Evolutionary conservation across 441 rosid species (phyloP).

Genomic region (Breynia disticha): DNA sequence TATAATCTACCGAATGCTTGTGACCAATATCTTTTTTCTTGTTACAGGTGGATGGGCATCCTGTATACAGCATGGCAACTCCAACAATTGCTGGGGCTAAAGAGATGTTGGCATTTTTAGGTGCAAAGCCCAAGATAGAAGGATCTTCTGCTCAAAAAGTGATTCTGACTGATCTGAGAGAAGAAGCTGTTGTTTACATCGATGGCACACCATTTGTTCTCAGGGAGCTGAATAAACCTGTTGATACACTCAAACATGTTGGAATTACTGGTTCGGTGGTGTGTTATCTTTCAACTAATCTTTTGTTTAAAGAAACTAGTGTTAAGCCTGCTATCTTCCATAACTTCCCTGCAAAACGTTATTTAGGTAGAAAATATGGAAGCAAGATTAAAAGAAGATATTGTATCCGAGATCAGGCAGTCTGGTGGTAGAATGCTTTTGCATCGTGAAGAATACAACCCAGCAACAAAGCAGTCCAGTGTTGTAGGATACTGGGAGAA

Average conservation of each 20-base stretch:
- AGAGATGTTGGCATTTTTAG: constrained; percentile 82
- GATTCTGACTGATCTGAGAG: constrained; percentile 82
- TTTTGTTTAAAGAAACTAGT: constrained; percentile 1
- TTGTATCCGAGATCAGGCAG: constrained; percentile 58
- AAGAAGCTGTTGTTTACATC: constrained; percentile 95
- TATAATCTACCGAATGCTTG: not conserved
- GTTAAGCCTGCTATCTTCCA: constrained; percentile 11
- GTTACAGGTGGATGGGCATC: constrained; percentile 82
- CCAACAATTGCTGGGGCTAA: constrained; percentile 81
- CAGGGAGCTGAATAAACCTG: constrained; percentile 90
- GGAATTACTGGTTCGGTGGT: constrained; percentile 94
- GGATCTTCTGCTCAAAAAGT: constrained; percentile 42
- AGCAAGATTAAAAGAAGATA: constrained; percentile 85
- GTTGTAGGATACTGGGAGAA: constrained; percentile 96
- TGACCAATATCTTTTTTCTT: constrained; percentile 12
- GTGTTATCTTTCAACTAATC: constrained; percentile 17
- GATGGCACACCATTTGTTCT: constrained; percentile 91
- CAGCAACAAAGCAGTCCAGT: constrained; percentile 63
- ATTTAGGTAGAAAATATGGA: constrained; percentile 89
- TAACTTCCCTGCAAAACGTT: constrained; percentile 13
- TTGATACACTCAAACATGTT: constrained; percentile 88
- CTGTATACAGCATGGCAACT: constrained; percentile 98
- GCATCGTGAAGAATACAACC: constrained; percentile 88
- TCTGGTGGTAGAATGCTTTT: constrained; percentile 88
- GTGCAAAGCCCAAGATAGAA: constrained; percentile 52